phyloP scores from a whole-genome alignment of 2,329 filamentous ascomycete species.

The Colletotrichum plurivorum region DNA sequence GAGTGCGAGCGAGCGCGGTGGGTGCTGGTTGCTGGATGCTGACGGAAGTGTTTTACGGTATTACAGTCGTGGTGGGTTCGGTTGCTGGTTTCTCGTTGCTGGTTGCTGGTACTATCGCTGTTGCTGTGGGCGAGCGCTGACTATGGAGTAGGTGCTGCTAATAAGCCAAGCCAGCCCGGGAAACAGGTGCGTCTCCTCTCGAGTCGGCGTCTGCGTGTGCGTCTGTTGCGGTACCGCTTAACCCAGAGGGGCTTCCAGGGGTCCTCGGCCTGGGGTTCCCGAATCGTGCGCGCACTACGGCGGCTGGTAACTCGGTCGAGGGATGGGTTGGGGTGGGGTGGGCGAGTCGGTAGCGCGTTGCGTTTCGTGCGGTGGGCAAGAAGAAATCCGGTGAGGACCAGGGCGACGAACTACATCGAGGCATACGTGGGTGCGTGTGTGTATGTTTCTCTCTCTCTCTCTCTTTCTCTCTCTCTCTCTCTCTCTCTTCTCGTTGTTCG shows the following conservation, averaged over 20 bases:
- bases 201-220: constrained; percentile 22
- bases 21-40: neutral
- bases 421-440: neutral
- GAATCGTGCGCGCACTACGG: constrained; percentile 37
- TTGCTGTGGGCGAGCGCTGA: too few species aligned
- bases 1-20: too few species aligned
- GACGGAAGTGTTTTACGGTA: neutral
- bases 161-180: too few species aligned
- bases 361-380: neutral
- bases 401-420: constrained; percentile 31
- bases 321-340: neutral
- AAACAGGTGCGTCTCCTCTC: constrained; percentile 12
- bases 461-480: too few species aligned
- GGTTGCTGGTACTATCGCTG: too few species aligned
- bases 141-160: too few species aligned
- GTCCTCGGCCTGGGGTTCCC: constrained; percentile 33
- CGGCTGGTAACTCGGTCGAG: constrained; percentile 22
- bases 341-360: constrained; percentile 1
- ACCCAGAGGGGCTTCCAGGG: constrained; percentile 21
- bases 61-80: neutral
- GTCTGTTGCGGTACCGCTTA: constrained; percentile 35
- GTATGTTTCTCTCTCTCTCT: too few species aligned
- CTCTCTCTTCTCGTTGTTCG: too few species aligned
- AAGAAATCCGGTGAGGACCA: neutral
- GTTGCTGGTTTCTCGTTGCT: neutral